Base-by-base conservation (phyloP, 495 filamentous ascomycete species). In the Amniculicola lignicola region DNA sequence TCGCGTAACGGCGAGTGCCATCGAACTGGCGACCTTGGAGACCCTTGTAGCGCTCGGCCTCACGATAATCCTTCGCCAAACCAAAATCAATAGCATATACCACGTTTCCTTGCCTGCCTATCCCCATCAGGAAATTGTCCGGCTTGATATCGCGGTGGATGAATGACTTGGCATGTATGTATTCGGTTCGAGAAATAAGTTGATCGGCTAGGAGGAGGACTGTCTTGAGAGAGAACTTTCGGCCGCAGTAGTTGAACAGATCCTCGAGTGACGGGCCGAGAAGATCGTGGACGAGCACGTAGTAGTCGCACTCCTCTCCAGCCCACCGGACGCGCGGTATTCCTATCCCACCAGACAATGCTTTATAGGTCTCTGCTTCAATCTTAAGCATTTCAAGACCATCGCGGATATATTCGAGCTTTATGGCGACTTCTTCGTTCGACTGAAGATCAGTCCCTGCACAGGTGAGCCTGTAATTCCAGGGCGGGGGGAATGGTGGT, bases 201-300 rank as follows among this genome's bases (percentile, higher is more conserved):
- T 99, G 94, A 69, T 99, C 94, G 67, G 94, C 94, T 45, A 99
- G 83, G 7, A 99, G 84, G n/a, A 99, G 77, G 33, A 99, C 94
- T n/a, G 94, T 99, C 86, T 99, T 99, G 61, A 99, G 76, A 7
- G 93, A 96, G 80, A 97, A 99, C 72, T 99, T 99, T 69, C 94
- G 86, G 82, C 97, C 97, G 84, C 94, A 99, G 74, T 97, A 99
- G 82, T 99, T 99, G 90, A 99, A 99, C n/a, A 99, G 79, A 70
- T 99, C 94, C 75, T 99, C 94, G 78, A 99, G 78, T 70, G 88
- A 94, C 54, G 94, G 94, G 45, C 94, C 94, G 33, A 99, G 88
- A n/a, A 99, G 83, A 67, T 99, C 94, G 60, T 97, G 86, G 42
- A 99, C 94, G 94, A 99, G 97, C 66, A 94, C 94, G 75, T 99